phyloP scores from a whole-genome alignment of 352 stramenopile genomes.

The Pythium apleroticum region DNA sequence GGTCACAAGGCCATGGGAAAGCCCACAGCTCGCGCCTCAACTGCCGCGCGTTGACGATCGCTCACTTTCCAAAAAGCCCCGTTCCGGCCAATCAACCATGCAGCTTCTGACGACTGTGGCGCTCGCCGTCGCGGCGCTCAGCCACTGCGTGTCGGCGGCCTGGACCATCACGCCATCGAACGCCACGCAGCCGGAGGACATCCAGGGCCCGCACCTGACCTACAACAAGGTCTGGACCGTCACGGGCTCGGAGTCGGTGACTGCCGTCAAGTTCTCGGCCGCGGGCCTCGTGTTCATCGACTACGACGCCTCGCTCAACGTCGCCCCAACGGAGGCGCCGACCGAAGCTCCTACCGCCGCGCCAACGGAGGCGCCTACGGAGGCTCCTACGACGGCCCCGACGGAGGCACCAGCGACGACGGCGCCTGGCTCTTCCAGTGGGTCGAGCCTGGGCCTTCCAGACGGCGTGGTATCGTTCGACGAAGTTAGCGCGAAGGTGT shows the following conservation, averaged over 20 bases:
- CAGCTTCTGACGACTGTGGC: conserved; percentile 17
- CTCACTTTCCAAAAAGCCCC: conserved; percentile 23
- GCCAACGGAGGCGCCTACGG: not conserved
- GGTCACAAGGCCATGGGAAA: not conserved
- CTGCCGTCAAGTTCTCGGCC: conserved; percentile 9
- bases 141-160: not conserved
- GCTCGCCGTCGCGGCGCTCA: conserved; percentile 1
- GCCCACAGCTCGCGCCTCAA: too few relatives aligned
- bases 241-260: conserved; percentile 7
- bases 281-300: conserved; percentile 24
- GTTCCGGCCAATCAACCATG: conserved; percentile 2
- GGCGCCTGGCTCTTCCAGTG: not conserved
- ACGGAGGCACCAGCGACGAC: conserved; percentile 16
- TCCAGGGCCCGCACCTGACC: conserved; percentile 17
- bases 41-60: too few relatives aligned
- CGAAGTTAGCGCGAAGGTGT: conserved; percentile 10
- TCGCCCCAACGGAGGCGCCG: conserved; percentile 2
- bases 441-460: not conserved
- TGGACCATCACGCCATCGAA: conserved; percentile 25
- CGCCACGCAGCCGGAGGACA: conserved; percentile 6
- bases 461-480: conserved; percentile 29
- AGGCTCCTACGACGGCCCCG: not conserved
- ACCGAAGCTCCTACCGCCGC: not conserved
- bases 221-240: conserved; percentile 25
- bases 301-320: conserved; percentile 14